Percentiles rank a stretch among this genome's conserved stretches.
Conservation (phyloP, 441 rosid species). For the Rhodomyrtus psidioides region DNA sequence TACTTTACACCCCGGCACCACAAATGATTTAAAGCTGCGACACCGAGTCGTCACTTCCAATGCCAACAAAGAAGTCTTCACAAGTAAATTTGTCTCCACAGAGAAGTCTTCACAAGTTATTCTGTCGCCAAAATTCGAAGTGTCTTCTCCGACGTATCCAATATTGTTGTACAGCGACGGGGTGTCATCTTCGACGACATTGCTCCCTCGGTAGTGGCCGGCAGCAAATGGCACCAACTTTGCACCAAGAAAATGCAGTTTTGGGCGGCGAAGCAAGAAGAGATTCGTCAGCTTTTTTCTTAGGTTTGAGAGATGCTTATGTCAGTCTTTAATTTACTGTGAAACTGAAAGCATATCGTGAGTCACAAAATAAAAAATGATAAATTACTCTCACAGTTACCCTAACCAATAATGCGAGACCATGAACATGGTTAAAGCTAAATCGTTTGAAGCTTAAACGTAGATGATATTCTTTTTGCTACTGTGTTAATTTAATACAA, state of each 20-base stretch:
- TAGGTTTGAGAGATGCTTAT: background rate
- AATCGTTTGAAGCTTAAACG: no score
- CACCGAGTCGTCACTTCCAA: background rate
- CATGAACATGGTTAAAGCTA: no score
- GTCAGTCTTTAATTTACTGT: no score
- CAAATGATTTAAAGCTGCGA: background rate
- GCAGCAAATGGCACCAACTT: background rate
- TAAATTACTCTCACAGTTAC: no score
- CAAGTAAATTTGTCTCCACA: background rate
- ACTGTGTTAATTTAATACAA: no score
- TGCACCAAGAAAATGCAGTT: background rate
- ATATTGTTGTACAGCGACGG: background rate
- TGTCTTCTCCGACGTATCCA: background rate
- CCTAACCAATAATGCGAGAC: no score
- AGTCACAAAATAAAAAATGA: no score
- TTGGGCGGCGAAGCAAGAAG: background rate
- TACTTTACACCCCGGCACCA: background rate
- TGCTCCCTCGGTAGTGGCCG: background rate
- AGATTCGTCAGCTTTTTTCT: background rate
- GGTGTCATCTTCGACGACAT: background rate
- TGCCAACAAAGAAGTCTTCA: background rate
- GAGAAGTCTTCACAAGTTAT: background rate
- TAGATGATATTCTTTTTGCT: no score
- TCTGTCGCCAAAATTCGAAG: background rate
- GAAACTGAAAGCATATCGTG: no score